These are phyloP conservation scores for Hypoxylon sp. DNA, from an alignment of 2,329 filamentous ascomycete genomes.

Conservation along the genomic window DNA sequence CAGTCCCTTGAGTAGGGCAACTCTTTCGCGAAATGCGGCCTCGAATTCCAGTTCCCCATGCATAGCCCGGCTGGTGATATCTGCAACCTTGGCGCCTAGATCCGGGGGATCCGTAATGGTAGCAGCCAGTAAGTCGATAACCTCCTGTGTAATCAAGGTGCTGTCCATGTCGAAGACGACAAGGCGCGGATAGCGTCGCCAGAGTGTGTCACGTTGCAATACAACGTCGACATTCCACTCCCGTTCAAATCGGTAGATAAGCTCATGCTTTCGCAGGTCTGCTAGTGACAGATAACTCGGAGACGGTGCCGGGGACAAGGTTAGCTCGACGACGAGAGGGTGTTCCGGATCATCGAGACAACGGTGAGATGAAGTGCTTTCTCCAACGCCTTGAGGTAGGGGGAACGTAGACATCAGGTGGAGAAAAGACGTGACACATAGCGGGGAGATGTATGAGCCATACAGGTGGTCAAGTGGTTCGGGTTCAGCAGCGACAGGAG, in stretches of 20 bases:
- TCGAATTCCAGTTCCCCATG: conserved; percentile 95
- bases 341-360: conserved; percentile 72
- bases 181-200: conserved; percentile 83
- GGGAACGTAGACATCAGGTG: conserved; percentile 75
- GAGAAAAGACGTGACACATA: conserved; percentile 75
- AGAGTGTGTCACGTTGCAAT: conserved; percentile 79
- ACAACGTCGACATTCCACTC: conserved; percentile 91
- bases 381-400: conserved; percentile 63
- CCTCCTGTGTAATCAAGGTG: conserved; percentile 96
- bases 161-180: conserved; percentile 99
- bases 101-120: conserved; percentile 77
- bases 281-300: conserved; percentile 74
- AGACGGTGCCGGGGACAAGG: conserved; percentile 71
- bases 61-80: conserved; percentile 95
- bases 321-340: conserved; percentile 75
- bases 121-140: conserved; percentile 93
- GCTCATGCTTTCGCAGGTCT: conserved; percentile 83
- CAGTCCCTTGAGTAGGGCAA: conserved; percentile 84
- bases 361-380: conserved; percentile 72
- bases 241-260: conserved; percentile 85
- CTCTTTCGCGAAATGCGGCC: conserved; percentile 82
- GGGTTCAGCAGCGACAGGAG: conserved; percentile 65
- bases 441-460: conserved; percentile 73
- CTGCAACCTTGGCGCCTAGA: conserved; percentile 83
- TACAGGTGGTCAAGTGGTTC: conserved; percentile 75